Percentiles rank a stretch among this genome's conserved stretches.
phyloP scores from a whole-genome alignment of 2,329 filamentous ascomycete genomes.

The Pyrenochaeta sp. region DNA sequence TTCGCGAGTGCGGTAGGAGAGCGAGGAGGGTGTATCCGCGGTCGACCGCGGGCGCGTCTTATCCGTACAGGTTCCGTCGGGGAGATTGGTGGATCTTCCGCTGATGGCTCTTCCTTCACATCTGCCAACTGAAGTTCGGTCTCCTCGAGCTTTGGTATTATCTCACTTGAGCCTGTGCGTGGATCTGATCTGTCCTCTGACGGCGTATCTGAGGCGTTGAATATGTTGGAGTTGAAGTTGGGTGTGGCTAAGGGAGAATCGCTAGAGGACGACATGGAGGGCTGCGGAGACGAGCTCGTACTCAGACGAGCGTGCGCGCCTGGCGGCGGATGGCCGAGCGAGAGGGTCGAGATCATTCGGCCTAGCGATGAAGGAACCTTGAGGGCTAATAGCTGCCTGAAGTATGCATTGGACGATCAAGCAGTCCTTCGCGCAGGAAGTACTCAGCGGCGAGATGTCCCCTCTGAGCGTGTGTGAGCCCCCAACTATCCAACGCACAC shows the following conservation, averaged over 20 bases:
- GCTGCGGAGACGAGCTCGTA: slow-evolving; percentile 51
- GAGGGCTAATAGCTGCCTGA: slow-evolving; percentile 25
- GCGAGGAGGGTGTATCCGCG: slow-evolving; percentile 78
- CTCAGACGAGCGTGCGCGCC: slow-evolving; percentile 45
- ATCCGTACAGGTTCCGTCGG: slow-evolving; percentile 48
- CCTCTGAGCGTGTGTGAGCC: slow-evolving; percentile 4
- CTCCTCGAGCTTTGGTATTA: slow-evolving; percentile 65
- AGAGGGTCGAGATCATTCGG: slow-evolving; percentile 47
- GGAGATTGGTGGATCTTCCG: slow-evolving; percentile 43
- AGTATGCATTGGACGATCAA: slow-evolving; percentile 37
- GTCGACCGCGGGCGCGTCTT: slow-evolving; percentile 71
- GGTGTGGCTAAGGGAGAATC: slow-evolving; percentile 50
- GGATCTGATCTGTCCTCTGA: slow-evolving; percentile 37
- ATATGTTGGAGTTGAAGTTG: slow-evolving; percentile 42
- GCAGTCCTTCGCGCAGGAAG: slow-evolving; percentile 6
- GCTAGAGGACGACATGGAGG: slow-evolving; percentile 52
- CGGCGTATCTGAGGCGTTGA: slow-evolving; percentile 32
- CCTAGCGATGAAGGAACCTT: slow-evolving; percentile 21
- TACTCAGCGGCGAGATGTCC: slow-evolving; percentile 10
- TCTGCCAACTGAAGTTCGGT: slow-evolving; percentile 55
- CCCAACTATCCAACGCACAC: slow-evolving; percentile 11
- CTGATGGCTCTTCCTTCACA: slow-evolving; percentile 44
- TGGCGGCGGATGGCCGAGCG: slow-evolving; percentile 47
- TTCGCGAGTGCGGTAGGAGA: slow-evolving; percentile 70
- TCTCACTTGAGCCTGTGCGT: slow-evolving; percentile 41